Percentiles rank a stretch among this genome's conserved stretches.
Evolutionary conservation across 352 stramenopile species (phyloP).

Genomic region (Phytophthora uliginosa): DNA sequence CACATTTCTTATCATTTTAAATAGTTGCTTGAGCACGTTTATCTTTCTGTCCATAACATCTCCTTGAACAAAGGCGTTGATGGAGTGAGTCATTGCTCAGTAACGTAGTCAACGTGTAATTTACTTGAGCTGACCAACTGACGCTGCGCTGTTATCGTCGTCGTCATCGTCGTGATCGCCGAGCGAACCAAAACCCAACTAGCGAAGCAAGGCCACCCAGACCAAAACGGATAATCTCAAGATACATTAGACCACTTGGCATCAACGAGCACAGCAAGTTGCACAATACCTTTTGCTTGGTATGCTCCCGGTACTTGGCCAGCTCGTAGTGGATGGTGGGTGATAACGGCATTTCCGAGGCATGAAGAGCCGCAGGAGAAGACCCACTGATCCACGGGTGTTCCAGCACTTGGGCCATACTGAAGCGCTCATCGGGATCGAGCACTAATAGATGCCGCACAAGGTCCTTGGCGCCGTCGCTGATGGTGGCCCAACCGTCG

Average conservation of each 20-base stretch:
- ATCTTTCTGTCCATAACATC: not conserved
- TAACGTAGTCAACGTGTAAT: not conserved
- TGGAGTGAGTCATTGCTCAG: not conserved
- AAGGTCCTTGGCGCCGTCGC: constrained; percentile 71
- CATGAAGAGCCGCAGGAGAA: constrained; percentile 14
- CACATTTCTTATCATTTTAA: not conserved
- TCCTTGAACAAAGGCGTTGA: not conserved
- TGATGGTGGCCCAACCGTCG: constrained; percentile 76
- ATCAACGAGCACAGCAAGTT: not conserved
- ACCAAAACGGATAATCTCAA: constrained; percentile 35
- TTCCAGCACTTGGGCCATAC: constrained; percentile 71
- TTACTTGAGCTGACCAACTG: constrained; percentile 13
- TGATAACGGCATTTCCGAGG: constrained; percentile 59
- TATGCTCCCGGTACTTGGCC: constrained; percentile 65
- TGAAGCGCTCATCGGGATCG: constrained; percentile 71
- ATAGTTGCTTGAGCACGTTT: not conserved
- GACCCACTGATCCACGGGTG: constrained; percentile 76
- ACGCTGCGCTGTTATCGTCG: not conserved
- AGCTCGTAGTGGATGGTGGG: constrained; percentile 79
- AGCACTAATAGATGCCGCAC: constrained; percentile 84
- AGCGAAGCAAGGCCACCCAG: constrained; percentile 26
- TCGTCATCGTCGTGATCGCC: constrained; percentile 30
- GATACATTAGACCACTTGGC: constrained; percentile 25
- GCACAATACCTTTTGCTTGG: constrained; percentile 59
- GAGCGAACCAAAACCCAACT: constrained; percentile 40